A percentile compares a stretch with the other conserved stretches of the same genome.
phyloP scores from a whole-genome alignment of 2,329 filamentous ascomycete genomes.

The Aspergillus unguis region DNA sequence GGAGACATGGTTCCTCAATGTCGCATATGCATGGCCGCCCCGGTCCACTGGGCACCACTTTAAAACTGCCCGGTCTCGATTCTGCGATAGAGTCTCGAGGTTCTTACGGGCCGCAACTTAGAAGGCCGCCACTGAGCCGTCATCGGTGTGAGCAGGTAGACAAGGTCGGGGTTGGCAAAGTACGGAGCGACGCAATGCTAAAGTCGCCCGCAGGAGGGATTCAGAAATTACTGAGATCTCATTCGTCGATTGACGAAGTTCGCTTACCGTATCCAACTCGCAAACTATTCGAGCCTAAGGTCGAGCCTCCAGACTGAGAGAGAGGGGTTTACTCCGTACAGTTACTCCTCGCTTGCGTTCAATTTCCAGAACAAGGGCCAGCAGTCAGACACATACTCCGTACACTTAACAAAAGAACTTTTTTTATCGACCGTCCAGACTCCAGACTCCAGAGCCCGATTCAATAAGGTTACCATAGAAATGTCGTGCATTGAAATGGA shows the following conservation, averaged over 20 bases:
- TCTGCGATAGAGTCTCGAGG: not conserved
- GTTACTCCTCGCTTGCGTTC: not conserved
- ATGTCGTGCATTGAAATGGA: conserved; percentile 8
- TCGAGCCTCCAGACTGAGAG: too few species aligned
- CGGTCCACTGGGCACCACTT: not conserved
- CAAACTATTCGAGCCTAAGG: not conserved
- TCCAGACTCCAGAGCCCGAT: not conserved
- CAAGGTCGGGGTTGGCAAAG: conserved; percentile 18
- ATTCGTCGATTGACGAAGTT: not conserved
- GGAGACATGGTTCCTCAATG: not conserved
- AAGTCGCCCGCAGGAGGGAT: not conserved
- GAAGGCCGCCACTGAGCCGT: conserved; percentile 15
- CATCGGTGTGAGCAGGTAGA: conserved; percentile 14
- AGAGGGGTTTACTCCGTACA: not conserved
- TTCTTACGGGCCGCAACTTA: not conserved
- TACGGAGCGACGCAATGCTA: not conserved
- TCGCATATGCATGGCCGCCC: conserved; percentile 1
- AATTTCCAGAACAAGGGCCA: not conserved
- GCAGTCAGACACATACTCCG: not conserved
- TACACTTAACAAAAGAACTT: not conserved
- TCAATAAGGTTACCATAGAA: conserved; percentile 1
- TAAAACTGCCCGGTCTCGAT: conserved; percentile 1
- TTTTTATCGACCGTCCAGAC: not conserved
- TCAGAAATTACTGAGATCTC: not conserved
- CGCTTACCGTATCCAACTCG: not conserved